Conservation (phyloP, 192 early-diverging fungal genomes). For the Chytriomyces hyalinus region DNA sequence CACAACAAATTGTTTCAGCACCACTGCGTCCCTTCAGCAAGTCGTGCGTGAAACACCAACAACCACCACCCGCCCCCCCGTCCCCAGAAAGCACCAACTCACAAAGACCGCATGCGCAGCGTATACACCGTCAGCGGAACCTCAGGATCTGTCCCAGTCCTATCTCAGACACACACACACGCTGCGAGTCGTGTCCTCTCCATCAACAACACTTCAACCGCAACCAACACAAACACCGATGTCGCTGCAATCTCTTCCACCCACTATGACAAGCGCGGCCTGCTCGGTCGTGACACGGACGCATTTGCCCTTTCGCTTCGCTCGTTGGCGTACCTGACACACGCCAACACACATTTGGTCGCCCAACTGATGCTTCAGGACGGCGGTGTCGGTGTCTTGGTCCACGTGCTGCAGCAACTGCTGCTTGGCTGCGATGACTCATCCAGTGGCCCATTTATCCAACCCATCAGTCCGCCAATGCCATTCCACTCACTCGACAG, state of each 20-base stretch:
- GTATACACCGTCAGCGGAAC: too few species aligned
- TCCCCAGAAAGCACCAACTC: too few species aligned
- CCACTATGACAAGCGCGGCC: conserved; percentile 91
- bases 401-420: conserved; percentile 65
- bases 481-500: not conserved
- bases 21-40: too few species aligned
- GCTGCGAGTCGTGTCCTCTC: not conserved
- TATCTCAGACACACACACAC: not conserved
- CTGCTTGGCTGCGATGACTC: not conserved
- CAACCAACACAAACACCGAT: not conserved
- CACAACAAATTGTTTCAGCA: too few species aligned
- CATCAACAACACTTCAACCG: conserved; percentile 4
- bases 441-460: not conserved
- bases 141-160: not conserved
- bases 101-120: too few species aligned
- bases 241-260: conserved; percentile 34
- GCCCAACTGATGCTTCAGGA: conserved; percentile 81
- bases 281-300: conserved; percentile 86
- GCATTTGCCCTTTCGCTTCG: conserved; percentile 88
- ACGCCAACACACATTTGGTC: conserved; percentile 74
- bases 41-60: too few species aligned
- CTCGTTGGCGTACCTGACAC: conserved; percentile 86
- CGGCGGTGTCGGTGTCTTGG: conserved; percentile 87
- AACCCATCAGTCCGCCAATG: not conserved
- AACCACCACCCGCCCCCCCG: too few species aligned